Evolutionary conservation across 345 rosid species (phyloP).

Genomic region (Noccaea bulbosa): DNA sequence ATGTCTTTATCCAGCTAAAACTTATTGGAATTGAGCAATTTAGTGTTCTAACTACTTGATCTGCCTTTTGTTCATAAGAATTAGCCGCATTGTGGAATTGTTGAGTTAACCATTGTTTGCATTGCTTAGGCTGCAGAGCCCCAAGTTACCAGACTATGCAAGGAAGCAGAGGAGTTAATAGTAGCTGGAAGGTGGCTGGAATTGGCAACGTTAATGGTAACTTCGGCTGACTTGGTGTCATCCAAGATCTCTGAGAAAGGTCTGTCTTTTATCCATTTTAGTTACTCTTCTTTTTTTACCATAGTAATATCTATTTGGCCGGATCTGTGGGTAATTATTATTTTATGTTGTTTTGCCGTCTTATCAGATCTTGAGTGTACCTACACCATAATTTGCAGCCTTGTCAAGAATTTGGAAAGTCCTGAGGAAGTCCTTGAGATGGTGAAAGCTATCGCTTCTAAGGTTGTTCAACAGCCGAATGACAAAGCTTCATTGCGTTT

Average conservation of each 20-base stretch:
- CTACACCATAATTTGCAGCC: conserved; percentile 89
- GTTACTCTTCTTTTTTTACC: background rate
- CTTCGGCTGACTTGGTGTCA: conserved; percentile 84
- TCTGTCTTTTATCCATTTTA: conserved; percentile 25
- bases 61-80: background rate
- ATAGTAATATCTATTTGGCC: background rate
- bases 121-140: conserved; percentile 65
- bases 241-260: conserved; percentile 96
- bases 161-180: conserved; percentile 78
- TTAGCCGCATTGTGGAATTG: background rate
- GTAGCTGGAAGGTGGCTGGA: conserved; percentile 71
- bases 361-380: conserved; percentile 84
- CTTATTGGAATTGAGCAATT: background rate
- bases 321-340: background rate
- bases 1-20: conserved; percentile 7
- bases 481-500: conserved; percentile 87
- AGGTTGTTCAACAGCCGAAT: conserved; percentile 76
- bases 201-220: conserved; percentile 79
- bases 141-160: conserved; percentile 70
- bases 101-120: conserved; percentile 1
- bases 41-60: background rate
- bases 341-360: background rate
- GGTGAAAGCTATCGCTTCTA: conserved; percentile 68
- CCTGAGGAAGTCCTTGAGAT: conserved; percentile 73
- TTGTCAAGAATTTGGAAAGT: conserved; percentile 62